Evolutionary conservation across 768 basidiomycete genomes (phyloP), one percentile per base, ranked within the genome.

Genomic region (Pulveroboletus sp.): DNA sequence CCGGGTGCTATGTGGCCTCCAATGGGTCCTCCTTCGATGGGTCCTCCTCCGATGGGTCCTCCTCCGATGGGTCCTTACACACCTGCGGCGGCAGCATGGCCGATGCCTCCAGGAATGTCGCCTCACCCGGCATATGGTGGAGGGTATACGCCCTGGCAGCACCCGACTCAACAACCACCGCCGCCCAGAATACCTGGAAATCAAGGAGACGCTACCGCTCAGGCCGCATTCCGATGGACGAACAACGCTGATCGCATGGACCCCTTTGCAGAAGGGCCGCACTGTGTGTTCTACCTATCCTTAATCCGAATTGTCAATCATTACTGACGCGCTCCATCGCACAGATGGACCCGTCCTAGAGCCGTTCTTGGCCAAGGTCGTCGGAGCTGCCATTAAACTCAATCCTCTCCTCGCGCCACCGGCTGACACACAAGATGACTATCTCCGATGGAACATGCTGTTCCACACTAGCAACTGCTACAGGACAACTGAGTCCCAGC

Each of bases 361-460:
- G 11, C 80, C 87, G 0, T 77, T 84, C 54, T 62, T 84, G 17
- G 63, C 75, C 16, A 73, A 71, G 42, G 67, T 79, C 21, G 75
- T 87, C 10, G 56, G 69, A 1, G 80, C 79, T 1, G 52, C 55
- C 6, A 53, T 82, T 6, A 63, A 67, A 39, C 48, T 90, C 29
- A 89, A 90, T 59, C 85, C 87, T 0, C 72, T 88, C 21, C 69
- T 89, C 14, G 58, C 66, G 0, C 81, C 82, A 17, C 69, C 65
- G 51, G 65, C 75, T 0, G 72, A 73, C 9, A 62, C 64, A 5
- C 56, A 68, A 5, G 74, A 77, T 1, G 74, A 76, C 6, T 78
- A 79, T 60, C 69, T 90, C 37, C 79, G 76, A 40, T 89, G 87
- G 85, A 85, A 86, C 66, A 85, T 90, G 82, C 74, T 85, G 35